Conservation (phyloP, 2,329 filamentous ascomycete species). For the Alternaria novae-zelandiae region DNA sequence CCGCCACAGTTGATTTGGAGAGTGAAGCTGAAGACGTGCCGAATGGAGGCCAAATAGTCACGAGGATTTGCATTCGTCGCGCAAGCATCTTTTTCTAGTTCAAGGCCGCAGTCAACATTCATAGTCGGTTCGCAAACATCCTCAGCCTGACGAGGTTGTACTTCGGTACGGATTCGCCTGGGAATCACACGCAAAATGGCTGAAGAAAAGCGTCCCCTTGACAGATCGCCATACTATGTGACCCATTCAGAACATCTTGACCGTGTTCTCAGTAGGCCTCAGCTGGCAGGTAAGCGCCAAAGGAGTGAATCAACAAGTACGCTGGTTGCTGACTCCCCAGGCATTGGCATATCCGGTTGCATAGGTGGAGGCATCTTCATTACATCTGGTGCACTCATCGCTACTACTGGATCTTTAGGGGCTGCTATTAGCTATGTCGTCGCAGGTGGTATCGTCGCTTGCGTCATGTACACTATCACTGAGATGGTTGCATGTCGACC, state of each 20-base stretch:
- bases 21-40: neutral
- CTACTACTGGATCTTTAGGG: conserved; percentile 28
- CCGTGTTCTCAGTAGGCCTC: conserved; percentile 25
- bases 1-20: neutral
- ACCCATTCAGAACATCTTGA: conserved; percentile 28
- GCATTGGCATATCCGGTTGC: conserved; percentile 32
- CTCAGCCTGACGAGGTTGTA: neutral
- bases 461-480: conserved; percentile 30
- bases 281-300: conserved; percentile 23
- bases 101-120: neutral
- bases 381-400: conserved; percentile 22
- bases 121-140: neutral
- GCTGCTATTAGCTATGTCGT: conserved; percentile 29
- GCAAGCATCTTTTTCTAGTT: neutral
- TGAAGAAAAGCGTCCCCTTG: conserved; percentile 18
- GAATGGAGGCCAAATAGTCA: neutral
- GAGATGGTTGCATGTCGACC: conserved; percentile 34
- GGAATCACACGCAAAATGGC: neutral
- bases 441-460: conserved; percentile 25
- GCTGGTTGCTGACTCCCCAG: conserved; percentile 2
- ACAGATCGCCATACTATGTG: conserved; percentile 26
- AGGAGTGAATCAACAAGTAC: neutral
- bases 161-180: neutral
- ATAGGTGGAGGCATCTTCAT: conserved; percentile 30
- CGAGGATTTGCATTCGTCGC: neutral